These are phyloP conservation scores for Lenwebbia sp. DNA, from an alignment of 345 rosid species.

Conservation along the genomic window DNA sequence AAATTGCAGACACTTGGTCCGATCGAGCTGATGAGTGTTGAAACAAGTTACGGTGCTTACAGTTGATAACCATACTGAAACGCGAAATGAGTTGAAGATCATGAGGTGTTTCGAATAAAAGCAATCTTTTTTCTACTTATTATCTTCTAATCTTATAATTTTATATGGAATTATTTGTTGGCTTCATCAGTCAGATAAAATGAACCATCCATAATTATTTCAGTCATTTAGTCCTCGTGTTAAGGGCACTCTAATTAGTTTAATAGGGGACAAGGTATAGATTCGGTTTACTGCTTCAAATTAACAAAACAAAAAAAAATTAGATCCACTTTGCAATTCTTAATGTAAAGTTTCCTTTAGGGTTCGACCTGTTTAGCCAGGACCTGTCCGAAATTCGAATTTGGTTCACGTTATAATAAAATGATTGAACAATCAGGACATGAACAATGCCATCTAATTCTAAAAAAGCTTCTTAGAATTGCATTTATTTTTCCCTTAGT, in stretches of 20 bases:
- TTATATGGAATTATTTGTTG: neutral
- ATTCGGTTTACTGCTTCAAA: neutral
- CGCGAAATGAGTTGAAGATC: rapidly evolving
- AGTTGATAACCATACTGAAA: neutral
- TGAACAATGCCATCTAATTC: too few species aligned
- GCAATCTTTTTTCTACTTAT: neutral
- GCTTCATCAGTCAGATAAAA: neutral
- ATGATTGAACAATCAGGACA: too few species aligned
- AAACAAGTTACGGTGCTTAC: neutral
- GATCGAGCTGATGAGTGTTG: neutral
- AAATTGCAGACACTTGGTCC: neutral
- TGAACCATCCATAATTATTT: neutral
- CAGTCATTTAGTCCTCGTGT: neutral
- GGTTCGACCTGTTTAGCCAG: too few species aligned
- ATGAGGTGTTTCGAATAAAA: neutral
- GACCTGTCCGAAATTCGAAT: too few species aligned
- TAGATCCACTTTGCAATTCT: neutral
- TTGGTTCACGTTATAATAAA: too few species aligned
- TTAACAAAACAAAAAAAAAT: neutral
- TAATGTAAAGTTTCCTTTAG: neutral
- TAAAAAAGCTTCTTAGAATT: too few species aligned
- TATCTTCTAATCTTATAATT: neutral
- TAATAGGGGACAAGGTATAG: neutral
- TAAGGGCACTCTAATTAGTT: neutral
- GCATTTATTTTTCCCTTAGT: too few species aligned